These are phyloP conservation scores for Megacollybia marginata DNA, from an alignment of 768 basidiomycete genomes.

Conservation along the genomic window DNA sequence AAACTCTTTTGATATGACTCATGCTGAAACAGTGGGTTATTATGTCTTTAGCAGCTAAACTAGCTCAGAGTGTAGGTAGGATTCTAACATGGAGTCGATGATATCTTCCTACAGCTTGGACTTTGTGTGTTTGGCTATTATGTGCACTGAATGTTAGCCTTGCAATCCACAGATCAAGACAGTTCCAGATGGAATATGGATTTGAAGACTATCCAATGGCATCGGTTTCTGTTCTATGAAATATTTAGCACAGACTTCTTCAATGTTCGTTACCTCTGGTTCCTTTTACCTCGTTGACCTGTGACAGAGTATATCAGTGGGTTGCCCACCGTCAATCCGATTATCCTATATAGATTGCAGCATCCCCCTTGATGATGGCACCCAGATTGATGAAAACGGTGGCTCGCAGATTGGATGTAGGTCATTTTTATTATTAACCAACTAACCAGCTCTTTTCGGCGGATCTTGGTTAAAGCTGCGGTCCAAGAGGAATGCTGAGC, in stretches of 20 bases:
- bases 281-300: background rate
- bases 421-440: conserved; percentile 14
- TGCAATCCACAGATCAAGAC: conserved; percentile 50
- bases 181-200: conserved; percentile 61
- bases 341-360: conserved; percentile 56
- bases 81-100: background rate
- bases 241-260: conserved; percentile 46
- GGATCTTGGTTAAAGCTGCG: no score
- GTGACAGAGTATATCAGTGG: conserved; percentile 46
- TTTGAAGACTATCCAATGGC: conserved; percentile 49
- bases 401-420: conserved; percentile 43
- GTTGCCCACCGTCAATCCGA: conserved; percentile 52
- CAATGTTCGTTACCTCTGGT: conserved; percentile 18
- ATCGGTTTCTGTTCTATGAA: conserved; percentile 67
- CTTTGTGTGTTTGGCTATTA: conserved; percentile 36
- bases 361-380: conserved; percentile 48
- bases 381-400: conserved; percentile 41
- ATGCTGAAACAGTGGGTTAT: conserved; percentile 37
- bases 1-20: conserved; percentile 3
- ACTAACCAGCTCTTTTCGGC: no score
- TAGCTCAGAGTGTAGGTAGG: conserved; percentile 49
- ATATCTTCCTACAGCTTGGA: conserved; percentile 37
- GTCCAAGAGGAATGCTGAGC: no score
- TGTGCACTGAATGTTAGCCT: background rate
- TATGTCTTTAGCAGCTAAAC: conserved; percentile 44